Base-by-base conservation (phyloP, 2,329 filamentous ascomycete genomes). In the Macroventuria anomochaeta region DNA sequence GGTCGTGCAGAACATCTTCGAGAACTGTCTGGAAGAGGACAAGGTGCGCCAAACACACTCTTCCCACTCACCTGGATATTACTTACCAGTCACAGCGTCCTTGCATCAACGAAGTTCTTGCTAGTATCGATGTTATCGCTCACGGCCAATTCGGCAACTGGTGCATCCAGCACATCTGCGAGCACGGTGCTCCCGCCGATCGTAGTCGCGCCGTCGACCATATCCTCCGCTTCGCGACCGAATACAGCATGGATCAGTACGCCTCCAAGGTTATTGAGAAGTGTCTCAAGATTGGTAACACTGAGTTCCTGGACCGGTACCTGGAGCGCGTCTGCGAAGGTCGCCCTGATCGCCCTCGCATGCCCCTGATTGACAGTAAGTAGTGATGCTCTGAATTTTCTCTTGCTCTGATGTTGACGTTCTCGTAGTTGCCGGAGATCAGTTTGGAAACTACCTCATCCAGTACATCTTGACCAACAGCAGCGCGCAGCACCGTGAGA, bases 141-240 rank as follows among this genome's bases (percentile, higher is more conserved):
- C 93, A 97, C 73, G 95, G 95, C 21, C 95, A 99, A 73, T 99
- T 99, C 72, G 95, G 95, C 50, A 99, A 99, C 75, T 99, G 95
- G 95, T 99, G 95, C 79, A 97, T 99, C 68, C 95, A 99, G 78
- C 95, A 99, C 77, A 92, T 99, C 67, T 99, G 95, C 76, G 95
- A 99, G 76, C 95, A 99, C 72, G 93, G 96, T 43, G 89, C 89
- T 52, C 89, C 93, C 26, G 87, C 88, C 33, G 96, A 99, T 76
- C 93, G 93, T 67, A 93, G 89, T 76, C 89, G 93, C 63, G 95
- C 96, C 37, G 88, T 97, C 68, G 93, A 99, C 64, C 93, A 97
- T 75, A 93, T 99, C 69, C 89, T 99, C 63, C 88, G 88, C 59
- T 96, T 91, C 76, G 91, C 93, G 26, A 90, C 91, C 13, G 93